Conservation (phyloP, 345 rosid genomes). For the Populus davidiana region DNA sequence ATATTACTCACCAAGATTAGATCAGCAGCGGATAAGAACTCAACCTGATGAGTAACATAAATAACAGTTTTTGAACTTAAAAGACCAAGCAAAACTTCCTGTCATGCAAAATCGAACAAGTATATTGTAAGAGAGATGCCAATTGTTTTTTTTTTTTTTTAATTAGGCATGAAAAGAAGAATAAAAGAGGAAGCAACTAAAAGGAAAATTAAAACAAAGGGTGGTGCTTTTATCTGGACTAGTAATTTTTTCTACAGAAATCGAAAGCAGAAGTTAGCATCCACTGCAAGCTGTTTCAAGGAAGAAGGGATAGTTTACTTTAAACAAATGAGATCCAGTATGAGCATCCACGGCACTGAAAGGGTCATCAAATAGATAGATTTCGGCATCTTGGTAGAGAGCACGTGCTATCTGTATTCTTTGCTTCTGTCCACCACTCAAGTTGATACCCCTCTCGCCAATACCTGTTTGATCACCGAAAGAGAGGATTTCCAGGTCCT, state of each 20-base stretch:
- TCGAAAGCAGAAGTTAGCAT: background rate
- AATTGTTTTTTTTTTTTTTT: background rate
- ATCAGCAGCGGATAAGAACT: conserved; percentile 65
- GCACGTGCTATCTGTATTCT: conserved; percentile 45
- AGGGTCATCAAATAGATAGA: conserved; percentile 47
- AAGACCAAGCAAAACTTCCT: conserved; percentile 58
- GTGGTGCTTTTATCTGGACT: background rate
- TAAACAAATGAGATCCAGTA: conserved; percentile 36
- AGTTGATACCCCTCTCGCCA: conserved; percentile 48
- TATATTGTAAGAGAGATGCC: background rate
- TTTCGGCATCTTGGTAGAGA: conserved; percentile 40
- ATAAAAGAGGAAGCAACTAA: too few relatives aligned
- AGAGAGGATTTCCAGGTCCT: conserved; percentile 37
- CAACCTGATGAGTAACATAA: conserved; percentile 66
- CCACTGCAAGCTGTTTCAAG: background rate
- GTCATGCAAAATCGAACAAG: conserved; percentile 6
- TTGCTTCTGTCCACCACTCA: conserved; percentile 48
- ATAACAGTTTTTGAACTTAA: conserved; percentile 50
- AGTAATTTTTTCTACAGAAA: conserved; percentile 5
- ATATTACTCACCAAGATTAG: conserved; percentile 49
- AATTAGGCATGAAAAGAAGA: background rate
- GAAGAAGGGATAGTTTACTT: conserved; percentile 2
- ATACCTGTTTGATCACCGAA: conserved; percentile 46
- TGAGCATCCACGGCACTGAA: conserved; percentile 49
- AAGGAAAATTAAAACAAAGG: background rate